Evolutionary conservation across 768 basidiomycete species (phyloP).

Genomic region (Lentinula aciculospora): DNA sequence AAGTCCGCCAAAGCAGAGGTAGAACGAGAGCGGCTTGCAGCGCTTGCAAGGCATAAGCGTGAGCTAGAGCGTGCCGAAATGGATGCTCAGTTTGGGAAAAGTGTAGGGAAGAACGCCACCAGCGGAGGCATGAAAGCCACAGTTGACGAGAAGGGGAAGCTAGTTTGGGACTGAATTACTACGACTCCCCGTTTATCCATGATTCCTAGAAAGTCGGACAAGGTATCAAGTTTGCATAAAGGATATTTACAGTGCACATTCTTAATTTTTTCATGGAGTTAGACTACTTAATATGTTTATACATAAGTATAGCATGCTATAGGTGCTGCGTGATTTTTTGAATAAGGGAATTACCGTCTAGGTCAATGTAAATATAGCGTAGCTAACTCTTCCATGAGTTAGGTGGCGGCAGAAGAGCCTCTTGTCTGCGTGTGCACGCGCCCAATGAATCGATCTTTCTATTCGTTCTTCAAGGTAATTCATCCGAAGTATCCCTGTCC

Average conservation of each 20-base stretch:
- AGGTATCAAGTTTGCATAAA: neutral
- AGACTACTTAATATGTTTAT: too few relatives aligned
- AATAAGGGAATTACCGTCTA: too few relatives aligned
- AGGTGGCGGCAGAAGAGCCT: too few relatives aligned
- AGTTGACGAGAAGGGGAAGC: slow-evolving; percentile 33
- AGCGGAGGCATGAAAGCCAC: slow-evolving; percentile 35
- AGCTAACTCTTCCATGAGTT: too few relatives aligned
- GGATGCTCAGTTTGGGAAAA: slow-evolving; percentile 28
- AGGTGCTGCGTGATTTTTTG: too few relatives aligned
- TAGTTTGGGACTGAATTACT: slow-evolving; percentile 11
- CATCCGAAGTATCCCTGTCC: too few relatives aligned
- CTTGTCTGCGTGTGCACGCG: too few relatives aligned
- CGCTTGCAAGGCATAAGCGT: slow-evolving; percentile 38
- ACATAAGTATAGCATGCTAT: too few relatives aligned
- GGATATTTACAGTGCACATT: neutral
- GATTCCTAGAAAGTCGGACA: neutral
- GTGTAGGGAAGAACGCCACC: slow-evolving; percentile 17
- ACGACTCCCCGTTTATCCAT: neutral
- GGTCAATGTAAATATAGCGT: too few relatives aligned
- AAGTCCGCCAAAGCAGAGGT: slow-evolving; percentile 40
- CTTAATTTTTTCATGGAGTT: neutral
- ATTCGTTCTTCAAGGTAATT: too few relatives aligned
- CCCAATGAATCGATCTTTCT: too few relatives aligned
- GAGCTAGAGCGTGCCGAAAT: slow-evolving; percentile 41
- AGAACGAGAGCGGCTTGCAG: slow-evolving; percentile 31